phyloP scores from a whole-genome alignment of 345 rosid species.

The Salix purpurea region DNA sequence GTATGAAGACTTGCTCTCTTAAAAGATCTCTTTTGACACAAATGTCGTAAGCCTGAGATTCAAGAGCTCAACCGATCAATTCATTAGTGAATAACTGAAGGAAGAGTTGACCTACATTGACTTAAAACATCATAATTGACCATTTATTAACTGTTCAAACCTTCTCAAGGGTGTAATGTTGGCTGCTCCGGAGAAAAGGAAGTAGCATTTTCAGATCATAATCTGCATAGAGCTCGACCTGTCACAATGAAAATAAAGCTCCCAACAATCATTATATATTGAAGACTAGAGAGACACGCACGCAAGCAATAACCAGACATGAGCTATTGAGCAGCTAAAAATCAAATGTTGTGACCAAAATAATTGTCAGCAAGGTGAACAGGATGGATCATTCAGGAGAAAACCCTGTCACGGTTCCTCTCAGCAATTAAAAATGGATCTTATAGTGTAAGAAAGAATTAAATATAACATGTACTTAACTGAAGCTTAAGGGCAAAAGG shows the following conservation, averaged over 20 bases:
- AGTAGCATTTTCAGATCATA: conserved; percentile 89
- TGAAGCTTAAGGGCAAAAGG: background rate
- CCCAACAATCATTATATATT: conserved; percentile 16
- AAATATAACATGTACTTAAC: background rate
- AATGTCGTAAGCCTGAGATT: conserved; percentile 78
- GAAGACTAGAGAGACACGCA: background rate
- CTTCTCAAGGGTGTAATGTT: conserved; percentile 94
- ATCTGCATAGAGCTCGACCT: conserved; percentile 94
- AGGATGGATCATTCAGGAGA: background rate
- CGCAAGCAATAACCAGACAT: background rate
- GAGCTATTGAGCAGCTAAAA: background rate
- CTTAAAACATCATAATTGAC: conserved; percentile 1
- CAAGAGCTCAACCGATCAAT: conserved; percentile 23
- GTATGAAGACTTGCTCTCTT: conserved; percentile 90
- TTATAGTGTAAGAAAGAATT: background rate
- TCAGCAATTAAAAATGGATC: background rate
- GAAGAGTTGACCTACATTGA: background rate
- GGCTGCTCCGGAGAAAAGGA: conserved; percentile 96
- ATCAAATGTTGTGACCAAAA: background rate
- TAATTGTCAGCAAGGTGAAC: background rate
- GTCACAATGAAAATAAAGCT: conserved; percentile 24
- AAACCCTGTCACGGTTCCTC: background rate
- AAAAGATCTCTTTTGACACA: conserved; percentile 75
- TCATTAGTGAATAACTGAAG: background rate
- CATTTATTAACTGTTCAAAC: conserved; percentile 40